A percentile compares a stretch with the other conserved stretches of the same genome.
Evolutionary conservation across 2,329 filamentous ascomycete species (phyloP).

Genomic region (Fusarium dlaminii): DNA sequence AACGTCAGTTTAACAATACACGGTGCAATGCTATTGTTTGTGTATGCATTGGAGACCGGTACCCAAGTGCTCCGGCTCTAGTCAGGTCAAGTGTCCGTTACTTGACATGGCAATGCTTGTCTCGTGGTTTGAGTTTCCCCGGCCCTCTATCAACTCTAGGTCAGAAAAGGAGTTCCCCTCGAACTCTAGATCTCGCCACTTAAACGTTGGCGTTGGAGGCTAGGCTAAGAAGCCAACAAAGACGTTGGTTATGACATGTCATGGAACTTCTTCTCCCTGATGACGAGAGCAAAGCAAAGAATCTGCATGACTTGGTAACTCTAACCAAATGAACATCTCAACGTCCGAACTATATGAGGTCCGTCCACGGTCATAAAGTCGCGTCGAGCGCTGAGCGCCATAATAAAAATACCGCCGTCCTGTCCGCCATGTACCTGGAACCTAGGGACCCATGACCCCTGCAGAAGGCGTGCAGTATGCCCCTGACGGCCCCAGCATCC

Average conservation of each 20-base stretch:
- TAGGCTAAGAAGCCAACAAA: background rate
- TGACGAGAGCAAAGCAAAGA: slow-evolving; percentile 19
- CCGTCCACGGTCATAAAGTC: slow-evolving; percentile 2
- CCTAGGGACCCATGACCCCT: slow-evolving; percentile 21
- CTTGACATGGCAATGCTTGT: slow-evolving; percentile 1
- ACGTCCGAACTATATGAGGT: slow-evolving; percentile 5
- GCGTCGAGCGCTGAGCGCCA: slow-evolving; percentile 1
- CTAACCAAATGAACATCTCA: slow-evolving; percentile 12
- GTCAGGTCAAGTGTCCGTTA: slow-evolving; percentile 5
- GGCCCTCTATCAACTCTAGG: background rate
- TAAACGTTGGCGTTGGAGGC: background rate
- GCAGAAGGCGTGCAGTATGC: slow-evolving; percentile 30
- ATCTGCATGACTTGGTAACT: background rate
- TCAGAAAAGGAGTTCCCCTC: slow-evolving; percentile 17
- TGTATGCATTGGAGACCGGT: slow-evolving; percentile 18
- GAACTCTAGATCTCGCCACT: background rate
- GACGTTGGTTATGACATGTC: slow-evolving; percentile 15
- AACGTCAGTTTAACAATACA: slow-evolving; percentile 2
- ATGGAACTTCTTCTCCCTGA: background rate
- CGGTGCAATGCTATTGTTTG: background rate
- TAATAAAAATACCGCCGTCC: slow-evolving; percentile 1
- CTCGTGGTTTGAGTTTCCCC: slow-evolving; percentile 12
- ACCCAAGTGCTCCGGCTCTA: background rate
- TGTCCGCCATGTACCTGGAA: slow-evolving; percentile 19
- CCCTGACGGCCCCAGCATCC: slow-evolving; percentile 36